Percentiles rank a stretch among this genome's conserved stretches.
Conservation (phyloP, 768 basidiomycete genomes). For the Dentipellis sp. region DNA sequence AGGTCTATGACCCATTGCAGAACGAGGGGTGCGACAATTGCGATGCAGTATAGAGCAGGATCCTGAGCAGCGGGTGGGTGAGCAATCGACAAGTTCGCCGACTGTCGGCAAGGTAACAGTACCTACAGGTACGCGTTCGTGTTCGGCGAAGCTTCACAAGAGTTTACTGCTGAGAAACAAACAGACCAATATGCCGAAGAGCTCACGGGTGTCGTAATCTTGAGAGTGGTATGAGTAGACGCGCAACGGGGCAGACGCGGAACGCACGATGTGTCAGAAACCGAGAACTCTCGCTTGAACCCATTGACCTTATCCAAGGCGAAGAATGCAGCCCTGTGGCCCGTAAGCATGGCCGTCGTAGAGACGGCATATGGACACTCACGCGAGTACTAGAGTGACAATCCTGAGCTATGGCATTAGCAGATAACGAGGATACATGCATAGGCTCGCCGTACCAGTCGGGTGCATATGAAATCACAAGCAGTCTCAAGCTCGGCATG, state of each 20-base stretch:
- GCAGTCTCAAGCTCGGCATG: constrained; percentile 14
- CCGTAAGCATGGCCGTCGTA: background rate
- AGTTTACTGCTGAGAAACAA: background rate
- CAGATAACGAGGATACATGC: background rate
- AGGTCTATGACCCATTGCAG: constrained; percentile 63
- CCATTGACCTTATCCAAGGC: constrained; percentile 57
- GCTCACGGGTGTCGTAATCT: constrained; percentile 32
- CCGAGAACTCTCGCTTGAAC: constrained; percentile 70
- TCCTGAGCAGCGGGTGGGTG: constrained; percentile 7
- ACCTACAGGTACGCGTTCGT: constrained; percentile 72
- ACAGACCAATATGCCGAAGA: background rate
- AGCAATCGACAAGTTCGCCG: background rate
- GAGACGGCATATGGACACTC: constrained; percentile 18
- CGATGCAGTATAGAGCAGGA: constrained; percentile 25
- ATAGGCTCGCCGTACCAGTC: constrained; percentile 51
- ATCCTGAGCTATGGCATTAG: constrained; percentile 34
- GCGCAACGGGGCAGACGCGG: constrained; percentile 6
- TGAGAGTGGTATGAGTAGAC: constrained; percentile 6
- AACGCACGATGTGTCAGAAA: constrained; percentile 66
- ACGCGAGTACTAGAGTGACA: constrained; percentile 61
- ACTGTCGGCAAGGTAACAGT: background rate
- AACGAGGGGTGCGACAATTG: constrained; percentile 55
- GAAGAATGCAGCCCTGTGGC: constrained; percentile 48
- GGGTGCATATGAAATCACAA: constrained; percentile 59
- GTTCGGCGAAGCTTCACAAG: constrained; percentile 45